Conservation (phyloP, 768 basidiomycete genomes). For the Polyporus arcularius region DNA sequence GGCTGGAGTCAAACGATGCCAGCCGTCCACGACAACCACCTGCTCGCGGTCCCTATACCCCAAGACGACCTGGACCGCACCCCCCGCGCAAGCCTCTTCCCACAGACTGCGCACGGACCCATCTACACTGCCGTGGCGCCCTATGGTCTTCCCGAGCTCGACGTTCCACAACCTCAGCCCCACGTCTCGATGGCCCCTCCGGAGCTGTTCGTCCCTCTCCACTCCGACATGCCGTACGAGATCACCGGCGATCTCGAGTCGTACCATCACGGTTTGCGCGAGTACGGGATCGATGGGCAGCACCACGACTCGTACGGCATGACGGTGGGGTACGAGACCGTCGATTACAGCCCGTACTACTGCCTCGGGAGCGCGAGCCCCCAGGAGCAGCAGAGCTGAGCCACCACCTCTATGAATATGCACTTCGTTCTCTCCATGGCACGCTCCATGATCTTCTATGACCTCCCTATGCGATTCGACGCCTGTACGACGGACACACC, state of each 20-base stretch:
- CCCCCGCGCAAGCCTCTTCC: constrained; percentile 24
- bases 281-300: constrained; percentile 20
- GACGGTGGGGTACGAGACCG: constrained; percentile 20
- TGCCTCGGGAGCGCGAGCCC: constrained; percentile 4
- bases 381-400: constrained; percentile 3
- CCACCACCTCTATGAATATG: background rate
- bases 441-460: constrained; percentile 11
- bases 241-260: constrained; percentile 23
- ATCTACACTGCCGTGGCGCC: background rate
- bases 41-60: background rate
- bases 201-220: background rate
- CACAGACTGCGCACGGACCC: constrained; percentile 14
- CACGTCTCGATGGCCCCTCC: background rate
- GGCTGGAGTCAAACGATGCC: constrained; percentile 5
- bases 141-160: background rate
- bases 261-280: constrained; percentile 26
- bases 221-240: constrained; percentile 3
- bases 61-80: constrained; percentile 26
- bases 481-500: constrained; percentile 12
- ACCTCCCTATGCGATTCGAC: constrained; percentile 11
- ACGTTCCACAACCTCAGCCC: background rate
- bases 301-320: constrained; percentile 14
- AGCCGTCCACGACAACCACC: background rate
- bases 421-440: background rate
- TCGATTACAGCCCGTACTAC: constrained; percentile 24